Percentiles rank a stretch among this genome's conserved stretches.
Conservation (phyloP, 23 red algal species). For the Gracilaria vermiculophylla region DNA sequence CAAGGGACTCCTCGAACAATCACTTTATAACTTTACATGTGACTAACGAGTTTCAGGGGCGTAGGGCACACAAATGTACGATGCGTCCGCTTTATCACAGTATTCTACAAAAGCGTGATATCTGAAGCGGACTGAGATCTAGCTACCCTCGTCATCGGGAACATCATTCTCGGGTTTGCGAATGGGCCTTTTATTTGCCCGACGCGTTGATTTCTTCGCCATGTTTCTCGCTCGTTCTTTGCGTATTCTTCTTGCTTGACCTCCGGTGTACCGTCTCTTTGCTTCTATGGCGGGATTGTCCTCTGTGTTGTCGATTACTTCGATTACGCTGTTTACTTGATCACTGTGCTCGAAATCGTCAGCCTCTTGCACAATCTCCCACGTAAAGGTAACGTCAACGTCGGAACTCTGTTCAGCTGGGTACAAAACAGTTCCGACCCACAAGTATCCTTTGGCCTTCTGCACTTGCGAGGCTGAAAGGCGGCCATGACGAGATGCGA, state of each 20-base stretch:
- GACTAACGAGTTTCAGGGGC: neutral
- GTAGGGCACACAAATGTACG: neutral
- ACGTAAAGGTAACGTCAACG: constrained; percentile 33
- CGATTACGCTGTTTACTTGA: constrained; percentile 7
- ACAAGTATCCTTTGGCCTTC: constrained; percentile 54
- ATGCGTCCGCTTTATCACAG: neutral
- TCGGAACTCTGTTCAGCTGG: constrained; percentile 27
- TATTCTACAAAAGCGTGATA: constrained; percentile 36
- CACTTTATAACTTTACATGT: neutral
- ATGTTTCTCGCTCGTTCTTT: constrained; percentile 60
- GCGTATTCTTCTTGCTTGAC: constrained; percentile 72
- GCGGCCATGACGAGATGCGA: constrained; percentile 52
- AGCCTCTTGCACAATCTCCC: constrained; percentile 42
- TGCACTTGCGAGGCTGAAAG: constrained; percentile 41
- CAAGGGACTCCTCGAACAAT: neutral
- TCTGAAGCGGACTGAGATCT: neutral
- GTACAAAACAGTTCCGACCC: constrained; percentile 57
- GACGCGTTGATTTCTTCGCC: constrained; percentile 17
- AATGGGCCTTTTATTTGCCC: constrained; percentile 41
- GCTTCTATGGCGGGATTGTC: constrained; percentile 24
- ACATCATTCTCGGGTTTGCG: constrained; percentile 67
- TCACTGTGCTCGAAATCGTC: constrained; percentile 13
- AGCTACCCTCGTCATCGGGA: constrained; percentile 34
- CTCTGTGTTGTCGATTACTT: constrained; percentile 18
- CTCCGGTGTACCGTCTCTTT: constrained; percentile 53